Base-by-base conservation (phyloP, 2,329 filamentous ascomycete species). In the Trichoderma simmonsii region DNA sequence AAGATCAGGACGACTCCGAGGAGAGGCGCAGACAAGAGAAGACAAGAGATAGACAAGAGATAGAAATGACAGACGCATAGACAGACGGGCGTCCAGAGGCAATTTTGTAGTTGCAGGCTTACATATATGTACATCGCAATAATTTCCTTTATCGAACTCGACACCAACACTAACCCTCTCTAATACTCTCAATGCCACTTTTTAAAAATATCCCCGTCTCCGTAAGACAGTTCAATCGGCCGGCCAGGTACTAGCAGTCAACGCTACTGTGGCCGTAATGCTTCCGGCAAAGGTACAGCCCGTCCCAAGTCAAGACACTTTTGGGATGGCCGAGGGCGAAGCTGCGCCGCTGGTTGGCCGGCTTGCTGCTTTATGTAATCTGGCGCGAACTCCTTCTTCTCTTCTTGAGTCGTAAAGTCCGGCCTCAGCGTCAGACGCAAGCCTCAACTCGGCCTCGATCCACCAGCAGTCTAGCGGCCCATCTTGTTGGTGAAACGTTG, bases 401-500 rank as follows among this genome's bases (percentile, higher is more conserved):
- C 26, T 34, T 26, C 34, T 28, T 8, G 26, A 36, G 59, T 61
- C 59, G 61, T 36, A 64, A 64, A 36, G n/a, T 59, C 51, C 51
- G 64, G 43, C 43, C 28, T 59, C 32, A 61, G 66, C 56, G 51
- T 67, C 48, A 70, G 57, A 61, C 66, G 54, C 56, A 70, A 70
- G 66, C 66, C 66, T 70, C 66, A 62, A 51, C 54, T 62, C 39
- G 64, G 66, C 66, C 63, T 61, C 28, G 66, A 61, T 70, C 66
- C 66, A 70, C 66, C 39, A 39, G 26, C 68, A 24, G n/a, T 39
- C 43, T 51, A 51, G 43, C 56, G 30, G 56, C 26, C 56, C 57
- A 60, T 60, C 57, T 32, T 32, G 57, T 61, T 66, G 51, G 69
- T 71, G 69, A 71, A 71, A 71, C 69, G 69, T 60, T 65, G 69